Base-by-base conservation (phyloP, 768 basidiomycete genomes). In the Calvatia gigantea region DNA sequence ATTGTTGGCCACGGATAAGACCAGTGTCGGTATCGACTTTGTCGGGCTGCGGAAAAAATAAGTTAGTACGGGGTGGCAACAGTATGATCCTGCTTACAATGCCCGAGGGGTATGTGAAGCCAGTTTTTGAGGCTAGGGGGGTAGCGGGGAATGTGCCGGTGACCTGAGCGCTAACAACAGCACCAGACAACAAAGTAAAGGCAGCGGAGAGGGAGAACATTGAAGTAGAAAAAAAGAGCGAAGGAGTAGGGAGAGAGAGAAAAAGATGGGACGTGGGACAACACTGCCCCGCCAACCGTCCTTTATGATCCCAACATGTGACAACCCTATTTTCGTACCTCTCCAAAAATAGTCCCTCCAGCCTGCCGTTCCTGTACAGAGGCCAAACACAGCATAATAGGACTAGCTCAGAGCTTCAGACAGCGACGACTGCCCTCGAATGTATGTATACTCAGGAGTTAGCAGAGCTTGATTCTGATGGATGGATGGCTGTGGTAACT, bases 1-100 rank as follows among this genome's bases (percentile, higher is more conserved):
- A 62, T 64, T 89, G 88, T 12, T 70, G 44, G 14, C 73, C 73
- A 49, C 74, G 70, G 48, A 71, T 65, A 9, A 71, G 61, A 8
- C 56, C 56, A 7, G 42, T 19, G 51, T 75, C 70, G 8, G 61
- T 65, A 42, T 70, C 69, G 45, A 66, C 69, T 54, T 67, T 60
- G 52, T 69, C 67, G 2, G 67, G 65, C 67, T 70, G 42, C n/a
- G 44, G n/a, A 33, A 45, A 17, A 50, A 25, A 29, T n/a, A n/a
- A n/a, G n/a, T n/a, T n/a, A n/a, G n/a, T n/a, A n/a, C n/a, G n/a
- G n/a, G n/a, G 3, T 38, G 2, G 27, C 33, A 53, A 31, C 52
- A 38, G 35, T 38, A 39, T 15, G 32, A 7, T 35, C 14, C 19
- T 5, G 68, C 75, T 57, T 14, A 78, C 78, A 28, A 79, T 71